phyloP scores from a whole-genome alignment of 192 early-diverging fungal genomes.

The Diversispora eburnea region DNA sequence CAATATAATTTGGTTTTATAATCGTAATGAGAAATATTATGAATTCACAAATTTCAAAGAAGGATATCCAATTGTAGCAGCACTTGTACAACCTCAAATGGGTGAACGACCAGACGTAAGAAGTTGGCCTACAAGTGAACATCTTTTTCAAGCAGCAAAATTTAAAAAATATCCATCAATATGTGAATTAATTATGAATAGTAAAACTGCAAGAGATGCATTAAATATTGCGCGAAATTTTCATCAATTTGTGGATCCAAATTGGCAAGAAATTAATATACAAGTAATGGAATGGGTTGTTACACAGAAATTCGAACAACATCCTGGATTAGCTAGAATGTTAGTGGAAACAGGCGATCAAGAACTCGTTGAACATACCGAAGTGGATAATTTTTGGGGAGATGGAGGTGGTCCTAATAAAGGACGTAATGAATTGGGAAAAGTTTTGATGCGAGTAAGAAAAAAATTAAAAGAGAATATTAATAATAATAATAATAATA shows the following conservation, averaged over 20 bases:
- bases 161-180: constrained; percentile 23
- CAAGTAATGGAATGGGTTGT: constrained; percentile 41
- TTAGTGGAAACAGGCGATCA: constrained; percentile 39
- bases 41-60: constrained; percentile 31
- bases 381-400: constrained; percentile 46
- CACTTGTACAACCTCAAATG: neutral
- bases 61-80: constrained; percentile 19
- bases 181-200: constrained; percentile 4
- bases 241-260: constrained; percentile 27
- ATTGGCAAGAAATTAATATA: constrained; percentile 45
- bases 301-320: constrained; percentile 40
- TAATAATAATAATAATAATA: too few relatives aligned
- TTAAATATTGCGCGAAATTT: constrained; percentile 27
- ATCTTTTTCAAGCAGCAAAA: constrained; percentile 31
- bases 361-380: constrained; percentile 43
- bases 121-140: constrained; percentile 28
- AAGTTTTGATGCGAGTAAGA: constrained; percentile 42
- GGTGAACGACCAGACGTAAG: neutral
- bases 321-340: constrained; percentile 26
- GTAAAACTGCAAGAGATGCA: constrained; percentile 25
- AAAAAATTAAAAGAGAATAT: constrained; percentile 12
- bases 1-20: constrained; percentile 31
- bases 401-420: constrained; percentile 46
- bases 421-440: constrained; percentile 39
- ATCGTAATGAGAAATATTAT: constrained; percentile 28